Evolutionary conservation across 352 stramenopile genomes (phyloP).

Genomic region (Phytopythium montanum): DNA sequence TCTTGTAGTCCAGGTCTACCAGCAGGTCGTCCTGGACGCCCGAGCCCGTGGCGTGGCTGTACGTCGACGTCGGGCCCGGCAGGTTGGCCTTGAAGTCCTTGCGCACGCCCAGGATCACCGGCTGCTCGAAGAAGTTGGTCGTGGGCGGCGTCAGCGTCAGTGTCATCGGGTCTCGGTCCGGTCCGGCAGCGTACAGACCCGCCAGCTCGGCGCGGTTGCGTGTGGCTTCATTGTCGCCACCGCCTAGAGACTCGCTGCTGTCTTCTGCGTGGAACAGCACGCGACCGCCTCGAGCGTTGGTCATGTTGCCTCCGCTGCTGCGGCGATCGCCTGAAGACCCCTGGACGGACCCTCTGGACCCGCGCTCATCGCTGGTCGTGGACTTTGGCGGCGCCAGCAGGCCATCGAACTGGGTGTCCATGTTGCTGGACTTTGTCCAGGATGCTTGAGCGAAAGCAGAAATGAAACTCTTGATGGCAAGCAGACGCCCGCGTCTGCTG

Average conservation of each 20-base stretch:
- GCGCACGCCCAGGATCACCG: slow-evolving; percentile 33
- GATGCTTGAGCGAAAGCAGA: background rate
- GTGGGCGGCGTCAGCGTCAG: slow-evolving; percentile 58
- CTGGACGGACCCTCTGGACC: slow-evolving; percentile 14
- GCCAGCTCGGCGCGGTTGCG: slow-evolving; percentile 4
- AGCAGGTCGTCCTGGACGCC: slow-evolving; percentile 38
- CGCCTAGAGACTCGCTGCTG: slow-evolving; percentile 12
- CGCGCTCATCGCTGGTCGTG: slow-evolving; percentile 8
- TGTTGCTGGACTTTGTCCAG: slow-evolving; percentile 3
- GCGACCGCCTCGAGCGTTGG: background rate
- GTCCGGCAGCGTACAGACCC: background rate
- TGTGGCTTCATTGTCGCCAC: background rate
- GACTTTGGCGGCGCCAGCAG: slow-evolving; percentile 18
- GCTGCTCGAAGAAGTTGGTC: slow-evolving; percentile 47
- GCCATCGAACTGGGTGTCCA: slow-evolving; percentile 36
- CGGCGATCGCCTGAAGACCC: slow-evolving; percentile 13
- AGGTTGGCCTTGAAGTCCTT: slow-evolving; percentile 22
- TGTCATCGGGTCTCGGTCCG: slow-evolving; percentile 30
- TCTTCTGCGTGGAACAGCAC: slow-evolving; percentile 13
- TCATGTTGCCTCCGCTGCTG: slow-evolving; percentile 10
- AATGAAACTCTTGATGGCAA: slow-evolving; percentile 3
- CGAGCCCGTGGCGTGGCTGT: background rate
- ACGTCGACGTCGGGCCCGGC: slow-evolving; percentile 8
- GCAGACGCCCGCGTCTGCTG: slow-evolving; percentile 1
- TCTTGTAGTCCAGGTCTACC: slow-evolving; percentile 45